Percentiles rank a stretch among this genome's conserved stretches.
phyloP scores from a whole-genome alignment of 2,329 filamentous ascomycete genomes.

The Sporothrix schenckii region DNA sequence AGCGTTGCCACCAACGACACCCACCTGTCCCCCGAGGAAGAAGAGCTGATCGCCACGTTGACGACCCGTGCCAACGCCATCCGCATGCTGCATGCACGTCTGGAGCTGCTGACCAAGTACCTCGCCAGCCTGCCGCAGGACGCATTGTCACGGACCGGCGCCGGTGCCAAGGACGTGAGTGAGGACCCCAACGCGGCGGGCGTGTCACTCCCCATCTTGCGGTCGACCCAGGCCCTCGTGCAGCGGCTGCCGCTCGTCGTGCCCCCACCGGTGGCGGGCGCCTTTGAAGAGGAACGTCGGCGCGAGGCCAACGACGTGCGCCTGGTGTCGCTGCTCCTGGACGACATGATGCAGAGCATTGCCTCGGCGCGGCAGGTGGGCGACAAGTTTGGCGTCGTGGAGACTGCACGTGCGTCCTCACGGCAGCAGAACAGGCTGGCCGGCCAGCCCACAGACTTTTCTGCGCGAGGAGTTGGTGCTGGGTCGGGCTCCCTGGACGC shows the following conservation, averaged over 20 bases:
- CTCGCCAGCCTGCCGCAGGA: constrained; percentile 71
- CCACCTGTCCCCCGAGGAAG: constrained; percentile 60
- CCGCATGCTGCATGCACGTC: constrained; percentile 83
- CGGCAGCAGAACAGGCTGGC: constrained; percentile 31
- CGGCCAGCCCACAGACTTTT: not conserved
- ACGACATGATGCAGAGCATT: constrained; percentile 72
- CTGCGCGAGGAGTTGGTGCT: not conserved
- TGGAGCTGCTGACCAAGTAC: constrained; percentile 74
- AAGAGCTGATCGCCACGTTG: constrained; percentile 66
- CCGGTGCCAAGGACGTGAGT: constrained; percentile 39
- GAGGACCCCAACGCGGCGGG: constrained; percentile 41
- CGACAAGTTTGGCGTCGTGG: constrained; percentile 69
- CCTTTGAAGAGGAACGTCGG: constrained; percentile 70
- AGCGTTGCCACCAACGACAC: constrained; percentile 45
- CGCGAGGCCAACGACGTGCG: constrained; percentile 83
- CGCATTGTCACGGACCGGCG: constrained; percentile 48
- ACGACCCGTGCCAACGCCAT: constrained; percentile 90
- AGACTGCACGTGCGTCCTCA: constrained; percentile 43
- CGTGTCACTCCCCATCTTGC: constrained; percentile 72
- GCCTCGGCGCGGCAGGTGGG: constrained; percentile 72
- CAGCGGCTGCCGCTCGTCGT: constrained; percentile 80
- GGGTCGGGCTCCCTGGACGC: not conserved
- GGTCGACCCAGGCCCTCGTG: constrained; percentile 84
- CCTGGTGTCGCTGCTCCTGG: constrained; percentile 70
- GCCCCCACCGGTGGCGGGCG: constrained; percentile 63